Evolutionary conservation across 2,329 filamentous ascomycete species (phyloP).

Genomic region (Sporothrix sp.): DNA sequence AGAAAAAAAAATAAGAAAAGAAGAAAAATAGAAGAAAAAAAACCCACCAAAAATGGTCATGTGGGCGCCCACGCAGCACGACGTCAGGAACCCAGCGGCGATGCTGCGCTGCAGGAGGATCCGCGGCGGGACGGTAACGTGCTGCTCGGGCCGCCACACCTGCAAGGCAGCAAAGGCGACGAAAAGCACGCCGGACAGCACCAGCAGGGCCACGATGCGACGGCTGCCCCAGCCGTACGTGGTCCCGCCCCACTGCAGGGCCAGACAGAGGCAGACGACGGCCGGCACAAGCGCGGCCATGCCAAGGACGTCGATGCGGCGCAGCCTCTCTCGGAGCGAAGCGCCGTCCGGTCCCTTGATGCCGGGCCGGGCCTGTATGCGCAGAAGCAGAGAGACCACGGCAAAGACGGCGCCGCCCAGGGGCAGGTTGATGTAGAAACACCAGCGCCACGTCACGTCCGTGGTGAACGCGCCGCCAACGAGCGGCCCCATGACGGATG

Average conservation of each 20-base stretch:
- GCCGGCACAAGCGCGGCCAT: slow-evolving; percentile 19
- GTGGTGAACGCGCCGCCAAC: slow-evolving; percentile 31
- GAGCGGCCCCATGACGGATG: slow-evolving; percentile 28
- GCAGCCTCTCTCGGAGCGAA: slow-evolving; percentile 25
- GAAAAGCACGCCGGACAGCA: slow-evolving; percentile 21
- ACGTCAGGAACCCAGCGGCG: background rate
- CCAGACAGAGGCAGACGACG: slow-evolving; percentile 34
- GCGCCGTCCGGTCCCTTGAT: background rate
- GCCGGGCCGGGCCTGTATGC: slow-evolving; percentile 17
- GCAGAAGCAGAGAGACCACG: slow-evolving; percentile 23
- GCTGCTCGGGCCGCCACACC: slow-evolving; percentile 23
- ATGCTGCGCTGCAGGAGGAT: slow-evolving; percentile 25
- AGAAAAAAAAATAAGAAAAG: no score
- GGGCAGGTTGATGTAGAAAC: slow-evolving; percentile 32
- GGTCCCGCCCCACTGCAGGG: slow-evolving; percentile 34
- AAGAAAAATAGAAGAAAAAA: no score
- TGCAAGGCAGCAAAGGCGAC: slow-evolving; percentile 25
- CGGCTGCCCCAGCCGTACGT: slow-evolving; percentile 25
- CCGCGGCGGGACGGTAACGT: slow-evolving; percentile 31
- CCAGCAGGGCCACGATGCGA: slow-evolving; percentile 26
- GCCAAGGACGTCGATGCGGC: slow-evolving; percentile 23
- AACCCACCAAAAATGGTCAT: slow-evolving; percentile 1
- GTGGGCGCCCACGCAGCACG: slow-evolving; percentile 3
- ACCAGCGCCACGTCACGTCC: slow-evolving; percentile 29
- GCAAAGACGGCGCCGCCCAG: slow-evolving; percentile 26